Evolutionary conservation across 805 yeast species (phyloP).

Genomic region (Saccharomyces paradoxus): DNA sequence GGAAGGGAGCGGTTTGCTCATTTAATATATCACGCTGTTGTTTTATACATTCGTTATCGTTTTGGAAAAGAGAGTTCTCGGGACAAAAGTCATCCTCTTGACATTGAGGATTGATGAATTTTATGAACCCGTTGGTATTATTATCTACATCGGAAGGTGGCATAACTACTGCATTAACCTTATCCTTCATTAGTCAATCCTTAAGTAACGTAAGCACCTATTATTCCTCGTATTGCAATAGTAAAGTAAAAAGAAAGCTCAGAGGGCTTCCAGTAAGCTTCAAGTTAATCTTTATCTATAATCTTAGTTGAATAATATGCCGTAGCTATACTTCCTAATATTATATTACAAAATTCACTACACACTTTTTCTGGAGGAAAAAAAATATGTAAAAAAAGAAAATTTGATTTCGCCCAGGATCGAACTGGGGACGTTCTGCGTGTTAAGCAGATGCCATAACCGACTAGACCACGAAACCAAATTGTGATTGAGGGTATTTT

Average conservation of each 20-base stretch:
- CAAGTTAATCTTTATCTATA: neutral
- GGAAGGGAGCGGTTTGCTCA: neutral
- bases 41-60: neutral
- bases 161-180: neutral
- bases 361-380: neutral
- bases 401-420: conserved; percentile 97
- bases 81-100: neutral
- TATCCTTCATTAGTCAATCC: neutral
- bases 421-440: conserved; percentile 99
- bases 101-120: neutral
- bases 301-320: neutral
- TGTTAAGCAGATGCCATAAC: conserved; percentile 99
- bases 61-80: neutral
- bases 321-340: neutral
- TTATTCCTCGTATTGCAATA: neutral
- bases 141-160: neutral
- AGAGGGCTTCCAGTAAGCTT: neutral
- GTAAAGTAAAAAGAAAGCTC: neutral
- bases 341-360: neutral
- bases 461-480: conserved; percentile 98
- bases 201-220: neutral
- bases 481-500: conserved; percentile 3
- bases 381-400: conserved; percentile 25
- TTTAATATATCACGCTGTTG: neutral
- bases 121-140: neutral